Base-by-base conservation (phyloP, 176 grass and related monocot species). In the Triticum urartu region DNA sequence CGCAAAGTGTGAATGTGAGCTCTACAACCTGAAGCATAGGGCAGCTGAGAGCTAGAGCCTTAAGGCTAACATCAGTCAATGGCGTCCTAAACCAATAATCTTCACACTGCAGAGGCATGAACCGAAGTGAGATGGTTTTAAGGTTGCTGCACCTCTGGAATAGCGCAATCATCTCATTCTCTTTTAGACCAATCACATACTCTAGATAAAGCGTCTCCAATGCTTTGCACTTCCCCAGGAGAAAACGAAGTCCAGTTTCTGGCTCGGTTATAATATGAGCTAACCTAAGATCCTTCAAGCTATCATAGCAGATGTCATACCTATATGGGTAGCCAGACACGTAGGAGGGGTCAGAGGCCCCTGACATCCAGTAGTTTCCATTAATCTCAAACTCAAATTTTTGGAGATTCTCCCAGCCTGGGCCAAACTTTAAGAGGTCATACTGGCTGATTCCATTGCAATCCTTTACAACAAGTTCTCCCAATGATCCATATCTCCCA, bases 311-410 rank as follows among this genome's bases (percentile, higher is more conserved):
- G 56, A 89, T 65, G 26, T 83, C 64, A 62, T 77, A 86, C 5
- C 25, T 89, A 26, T 59, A 79, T 5, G 22, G 83, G 54, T 85
- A 90, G 9, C n/a, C 47, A 42, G 20, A 11, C 30, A 48, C 8
- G 20, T 54, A 86, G 1, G 48, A 26, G 43, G 62, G 66, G 47
- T 92, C 84, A 80, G 0, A 0, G 11, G 9, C 35, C 21, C 63
- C 85, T 12, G 73, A 11, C 40, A 50, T 25, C 91, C 87, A 75
- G 36, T 84, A 86, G 76, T 84, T 62, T 21, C 54, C 79, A 68
- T 92, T 86, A 40, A 88, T 84, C 81, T 89, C 87, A 43, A 90
- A 97, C 75, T 94, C 94, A 45, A 97, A 86, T 20, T 72, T 84
- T 85, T 83, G 81, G 71, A 97, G 89, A 14, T 79, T 92, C 20